A percentile compares a stretch with the other conserved stretches of the same genome.
Evolutionary conservation across 768 basidiomycete genomes (phyloP).

Genomic region (Lentinula guzmanii): DNA sequence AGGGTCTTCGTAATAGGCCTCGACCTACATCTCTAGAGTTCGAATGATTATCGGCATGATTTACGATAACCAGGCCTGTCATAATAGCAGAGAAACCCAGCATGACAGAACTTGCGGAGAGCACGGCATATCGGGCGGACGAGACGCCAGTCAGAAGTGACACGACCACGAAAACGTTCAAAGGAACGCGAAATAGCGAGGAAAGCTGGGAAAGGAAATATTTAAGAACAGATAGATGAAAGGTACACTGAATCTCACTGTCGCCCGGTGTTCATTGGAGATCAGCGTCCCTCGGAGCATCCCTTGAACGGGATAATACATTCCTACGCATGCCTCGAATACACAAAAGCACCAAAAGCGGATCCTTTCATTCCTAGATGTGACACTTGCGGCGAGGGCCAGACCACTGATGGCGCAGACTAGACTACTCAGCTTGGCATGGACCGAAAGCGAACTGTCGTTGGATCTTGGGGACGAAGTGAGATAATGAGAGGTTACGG

Average conservation of each 20-base stretch:
- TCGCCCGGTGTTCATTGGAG: slow-evolving; percentile 68
- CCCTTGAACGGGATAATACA: slow-evolving; percentile 77
- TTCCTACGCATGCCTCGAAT: slow-evolving; percentile 73
- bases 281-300: slow-evolving; percentile 65
- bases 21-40: not conserved
- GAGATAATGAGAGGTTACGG: slow-evolving; percentile 26
- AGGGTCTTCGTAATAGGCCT: not conserved
- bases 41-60: slow-evolving; percentile 15
- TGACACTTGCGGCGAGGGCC: slow-evolving; percentile 45
- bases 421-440: slow-evolving; percentile 61
- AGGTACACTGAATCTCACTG: slow-evolving; percentile 35
- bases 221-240: not conserved
- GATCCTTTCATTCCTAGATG: slow-evolving; percentile 33
- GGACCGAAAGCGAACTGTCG: slow-evolving; percentile 43
- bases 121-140: slow-evolving; percentile 49
- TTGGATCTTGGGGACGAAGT: slow-evolving; percentile 12
- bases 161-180: slow-evolving; percentile 69
- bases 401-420: slow-evolving; percentile 57
- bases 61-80: slow-evolving; percentile 34
- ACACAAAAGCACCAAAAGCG: slow-evolving; percentile 72
- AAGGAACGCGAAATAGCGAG: slow-evolving; percentile 66
- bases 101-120: slow-evolving; percentile 40
- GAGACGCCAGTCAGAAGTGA: slow-evolving; percentile 66
- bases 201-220: slow-evolving; percentile 39
- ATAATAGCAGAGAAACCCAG: slow-evolving; percentile 40